Base-by-base conservation (phyloP, 805 yeast genomes). In the Candida corydali region DNA sequence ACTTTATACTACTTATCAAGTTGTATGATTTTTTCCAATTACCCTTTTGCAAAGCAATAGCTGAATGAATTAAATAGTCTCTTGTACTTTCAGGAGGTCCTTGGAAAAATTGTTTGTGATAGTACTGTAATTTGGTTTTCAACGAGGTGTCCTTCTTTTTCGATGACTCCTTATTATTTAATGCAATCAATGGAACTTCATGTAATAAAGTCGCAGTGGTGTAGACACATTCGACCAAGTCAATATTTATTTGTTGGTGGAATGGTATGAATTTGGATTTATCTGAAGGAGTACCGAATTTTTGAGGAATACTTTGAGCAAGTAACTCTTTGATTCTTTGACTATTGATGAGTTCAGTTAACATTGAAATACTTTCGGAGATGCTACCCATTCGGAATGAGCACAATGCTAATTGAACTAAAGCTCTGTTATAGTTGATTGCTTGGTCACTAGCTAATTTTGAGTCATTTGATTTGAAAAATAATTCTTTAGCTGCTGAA, bases 21-120 rank as follows among this genome's bases (percentile, higher is more conserved):
- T 78, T 78, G 47, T 78, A 75, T 17, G 95, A 82, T 50, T 75
- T 72, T 45, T 73, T 66, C 98, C 98, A 93, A 56, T 91, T 86
- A 48, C 97, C 96, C 50, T 75, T 76, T 57, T 85, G 86, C 61
- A 93, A 77, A 22, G 86, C 78, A 63, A 81, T 81, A 28, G 97
- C 94, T 33, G 97, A 95, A 60, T 85, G 86, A 74, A 91, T 81
- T 50, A 93, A 82, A 63, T 78, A 86, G 61, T 93, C 99, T 54
- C 94, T 82, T 31, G 94, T 85, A 60, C 89, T 86, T 67, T 93
- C 98, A 37, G 98, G 96, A 32, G 98, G 98, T 29, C 98, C 98
- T 45, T 87, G 86, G 73, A 91, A 93, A 40, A 83, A 83, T 62
- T 89, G 96, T 64, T 91, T 83, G 58, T 89, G 96, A 56, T 86